These are phyloP conservation scores for Podospora pseudoanserina DNA, from an alignment of 495 filamentous ascomycete genomes.

Conservation along the genomic window DNA sequence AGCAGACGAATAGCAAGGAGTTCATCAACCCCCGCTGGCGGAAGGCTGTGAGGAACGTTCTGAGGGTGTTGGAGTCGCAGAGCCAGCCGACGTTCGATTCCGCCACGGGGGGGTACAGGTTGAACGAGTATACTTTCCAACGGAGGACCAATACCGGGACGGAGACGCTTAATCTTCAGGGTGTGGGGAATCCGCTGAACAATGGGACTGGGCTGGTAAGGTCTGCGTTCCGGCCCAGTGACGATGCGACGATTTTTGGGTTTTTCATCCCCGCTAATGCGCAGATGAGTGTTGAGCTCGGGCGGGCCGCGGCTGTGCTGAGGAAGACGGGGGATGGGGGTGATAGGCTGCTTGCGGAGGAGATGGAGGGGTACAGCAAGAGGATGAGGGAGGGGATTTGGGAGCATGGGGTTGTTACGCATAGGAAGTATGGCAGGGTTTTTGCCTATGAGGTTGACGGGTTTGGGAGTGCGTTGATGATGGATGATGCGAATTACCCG, in stretches of 20 bases:
- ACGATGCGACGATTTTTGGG: constrained; percentile 93
- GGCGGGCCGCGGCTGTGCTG: constrained; percentile 68
- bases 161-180: constrained; percentile 79
- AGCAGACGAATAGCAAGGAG: constrained; percentile 68
- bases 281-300: constrained; percentile 89
- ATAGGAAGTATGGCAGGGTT: constrained; percentile 78
- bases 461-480: constrained; percentile 83
- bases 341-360: constrained; percentile 45
- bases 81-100: constrained; percentile 73
- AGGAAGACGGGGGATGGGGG: constrained; percentile 51
- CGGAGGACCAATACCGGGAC: constrained; percentile 76
- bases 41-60: constrained; percentile 67
- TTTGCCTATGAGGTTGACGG: constrained; percentile 98
- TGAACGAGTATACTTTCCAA: constrained; percentile 83
- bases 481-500: constrained; percentile 97
- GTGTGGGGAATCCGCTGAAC: constrained; percentile 87
- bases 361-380: constrained; percentile 59
- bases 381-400: constrained; percentile 72
- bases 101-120: constrained; percentile 56
- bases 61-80: constrained; percentile 73
- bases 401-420: constrained; percentile 84
- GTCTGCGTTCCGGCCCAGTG: constrained; percentile 92
- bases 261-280: constrained; percentile 97
- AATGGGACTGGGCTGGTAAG: constrained; percentile 79
- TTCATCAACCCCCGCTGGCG: constrained; percentile 81